Evolutionary conservation across 129 eudicot genomes (phyloP), one percentile per base, ranked within the genome.

Genomic region (Solidago caesia): DNA sequence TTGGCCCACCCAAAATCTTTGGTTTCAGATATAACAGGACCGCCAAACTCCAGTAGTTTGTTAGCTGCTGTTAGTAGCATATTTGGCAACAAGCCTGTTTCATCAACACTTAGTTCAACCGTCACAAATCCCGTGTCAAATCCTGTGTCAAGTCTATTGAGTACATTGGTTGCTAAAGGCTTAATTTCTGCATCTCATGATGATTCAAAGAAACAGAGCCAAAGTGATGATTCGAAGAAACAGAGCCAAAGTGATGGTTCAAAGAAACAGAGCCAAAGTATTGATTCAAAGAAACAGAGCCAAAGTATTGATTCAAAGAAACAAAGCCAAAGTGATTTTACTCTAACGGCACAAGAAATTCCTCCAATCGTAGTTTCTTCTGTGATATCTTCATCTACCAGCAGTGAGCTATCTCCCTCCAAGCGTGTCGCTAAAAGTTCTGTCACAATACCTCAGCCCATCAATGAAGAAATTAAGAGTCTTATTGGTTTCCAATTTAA

Each of bases 81-180:
- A 43, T 79, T 84, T 39, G 75, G 82, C 55, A 78, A 78, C 63
- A 79, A 59, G 63, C 79, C 90, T 5, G 44, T 73, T 64, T 51
- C 83, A 21, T 69, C 90, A 64, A 52, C 82, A 60, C 76, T 45
- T 57, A 64, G 84, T 66, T 61, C 85, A 41, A 82, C 44, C 11
- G 39, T 55, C 13, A 64, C 52, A 14, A 67, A 79, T 11, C 6
- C 82, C 12, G 69, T 74, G 47, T 53, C 92, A 56, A 71, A 78
- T 79, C 85, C 85, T 7, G 82, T 89, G 26, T 86, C 98, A n/a
- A 93, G 88, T 64, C 87, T 93, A 67, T 79, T 93, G 79, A 88
- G 88, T 74, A 79, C 97, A 63, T 86, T 93, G 82, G 82, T 93
- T 21, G 89, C 96, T 1, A 90, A 86, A 74, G 97, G 98, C 26